phyloP scores from a whole-genome alignment of 1,284 basidiomycete genomes.

The Fomitopsis schrenkii region DNA sequence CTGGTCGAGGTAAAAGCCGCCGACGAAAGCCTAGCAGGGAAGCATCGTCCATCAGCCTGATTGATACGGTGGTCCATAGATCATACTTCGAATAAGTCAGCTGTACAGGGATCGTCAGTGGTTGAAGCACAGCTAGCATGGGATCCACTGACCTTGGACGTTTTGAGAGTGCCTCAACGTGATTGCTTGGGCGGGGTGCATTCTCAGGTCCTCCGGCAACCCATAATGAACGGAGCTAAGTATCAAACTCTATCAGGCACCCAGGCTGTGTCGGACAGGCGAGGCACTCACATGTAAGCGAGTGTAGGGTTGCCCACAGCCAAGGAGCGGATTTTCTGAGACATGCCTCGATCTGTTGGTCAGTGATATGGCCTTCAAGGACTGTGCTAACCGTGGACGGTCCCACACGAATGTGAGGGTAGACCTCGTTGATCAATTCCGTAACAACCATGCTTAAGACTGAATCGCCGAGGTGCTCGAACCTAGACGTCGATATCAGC shows the following conservation, averaged over 20 bases:
- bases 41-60: not conserved
- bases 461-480: constrained; percentile 70
- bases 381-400: constrained; percentile 57
- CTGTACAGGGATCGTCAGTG: constrained; percentile 30
- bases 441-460: constrained; percentile 68
- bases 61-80: not conserved
- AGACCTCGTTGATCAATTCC: constrained; percentile 52
- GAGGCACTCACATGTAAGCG: constrained; percentile 55
- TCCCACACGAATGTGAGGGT: constrained; percentile 68
- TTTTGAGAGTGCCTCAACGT: constrained; percentile 59
- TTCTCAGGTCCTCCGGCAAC: constrained; percentile 52
- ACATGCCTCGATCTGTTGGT: not conserved
- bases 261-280: not conserved
- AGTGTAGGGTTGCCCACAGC: constrained; percentile 71
- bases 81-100: constrained; percentile 71
- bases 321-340: constrained; percentile 67
- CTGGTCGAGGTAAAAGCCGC: constrained; percentile 66
- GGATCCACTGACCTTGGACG: constrained; percentile 56
- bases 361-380: not conserved
- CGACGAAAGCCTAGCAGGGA: constrained; percentile 58
- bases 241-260: not conserved
- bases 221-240: constrained; percentile 57
- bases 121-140: not conserved
- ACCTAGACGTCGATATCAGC: constrained; percentile 33
- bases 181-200: constrained; percentile 68